Conservation (phyloP, 495 filamentous ascomycete genomes). For the Hyphodiscus hymeniophilus region DNA sequence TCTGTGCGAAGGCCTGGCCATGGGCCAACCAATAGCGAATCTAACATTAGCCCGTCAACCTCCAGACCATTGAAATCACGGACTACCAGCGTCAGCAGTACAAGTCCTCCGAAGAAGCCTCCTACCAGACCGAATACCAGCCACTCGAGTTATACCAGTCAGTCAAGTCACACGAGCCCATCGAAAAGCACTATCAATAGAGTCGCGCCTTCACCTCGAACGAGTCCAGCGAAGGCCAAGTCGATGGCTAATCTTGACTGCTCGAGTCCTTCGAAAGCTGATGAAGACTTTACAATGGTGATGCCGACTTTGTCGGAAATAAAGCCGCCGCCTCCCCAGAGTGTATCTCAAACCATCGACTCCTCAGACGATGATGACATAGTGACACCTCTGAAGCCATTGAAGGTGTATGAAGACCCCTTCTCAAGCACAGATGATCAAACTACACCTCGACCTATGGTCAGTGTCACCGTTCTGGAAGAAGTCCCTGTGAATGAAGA, state of each 20-base stretch:
- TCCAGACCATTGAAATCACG: constrained; percentile 11
- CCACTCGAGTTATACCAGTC: constrained; percentile 22
- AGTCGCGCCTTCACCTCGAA: constrained; percentile 16
- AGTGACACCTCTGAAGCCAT: constrained; percentile 29
- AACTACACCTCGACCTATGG: constrained; percentile 31
- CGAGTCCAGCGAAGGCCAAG: constrained; percentile 31
- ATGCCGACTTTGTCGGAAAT: constrained; percentile 26
- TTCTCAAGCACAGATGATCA: constrained; percentile 40
- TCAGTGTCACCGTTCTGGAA: constrained; percentile 38
- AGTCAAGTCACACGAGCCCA: constrained; percentile 22
- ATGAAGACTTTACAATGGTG: constrained; percentile 46
- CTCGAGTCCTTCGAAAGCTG: constrained; percentile 28
- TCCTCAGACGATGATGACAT: constrained; percentile 22
- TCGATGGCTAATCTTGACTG: constrained; percentile 7
- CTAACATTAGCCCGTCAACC: constrained; percentile 16
- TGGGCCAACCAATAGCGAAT: constrained; percentile 30
- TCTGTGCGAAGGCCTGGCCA: constrained; percentile 43
- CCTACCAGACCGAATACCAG: constrained; percentile 22
- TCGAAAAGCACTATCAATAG: constrained; percentile 18
- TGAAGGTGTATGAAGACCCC: constrained; percentile 55
- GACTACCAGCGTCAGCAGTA: constrained; percentile 14
- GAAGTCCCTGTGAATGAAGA: constrained; percentile 46
- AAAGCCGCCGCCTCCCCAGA: constrained; percentile 5
- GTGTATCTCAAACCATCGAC: constrained; percentile 14
- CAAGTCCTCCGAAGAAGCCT: constrained; percentile 15